A percentile compares a stretch with the other conserved stretches of the same genome.
phyloP scores from a whole-genome alignment of 1,139 yeast species.

The Debaryomyces subglobosus region DNA sequence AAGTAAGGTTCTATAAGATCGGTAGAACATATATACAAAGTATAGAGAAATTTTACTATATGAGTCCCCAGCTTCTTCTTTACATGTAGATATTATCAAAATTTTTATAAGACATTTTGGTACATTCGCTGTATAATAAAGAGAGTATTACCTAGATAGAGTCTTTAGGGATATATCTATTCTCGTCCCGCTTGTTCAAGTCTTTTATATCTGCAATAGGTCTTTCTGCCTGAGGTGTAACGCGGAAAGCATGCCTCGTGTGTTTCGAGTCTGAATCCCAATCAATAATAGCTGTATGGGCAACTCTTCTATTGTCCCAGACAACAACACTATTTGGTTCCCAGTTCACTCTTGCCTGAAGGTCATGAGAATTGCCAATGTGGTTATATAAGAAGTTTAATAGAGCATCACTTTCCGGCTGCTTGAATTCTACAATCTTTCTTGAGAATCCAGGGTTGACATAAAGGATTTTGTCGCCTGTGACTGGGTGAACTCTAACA shows the following conservation, averaged over 20 bases:
- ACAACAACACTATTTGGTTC: constrained; percentile 58
- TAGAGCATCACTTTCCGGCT: constrained; percentile 56
- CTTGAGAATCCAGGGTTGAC: constrained; percentile 60
- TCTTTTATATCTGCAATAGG: constrained; percentile 43
- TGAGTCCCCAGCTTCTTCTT: too few species aligned
- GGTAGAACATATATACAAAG: too few species aligned
- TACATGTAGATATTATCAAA: too few species aligned
- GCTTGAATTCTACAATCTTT: constrained; percentile 56
- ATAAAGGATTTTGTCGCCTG: constrained; percentile 53
- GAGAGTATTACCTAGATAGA: background rate
- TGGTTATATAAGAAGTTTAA: constrained; percentile 53
- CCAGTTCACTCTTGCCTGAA: constrained; percentile 62
- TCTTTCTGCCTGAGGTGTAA: constrained; percentile 53
- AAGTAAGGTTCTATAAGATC: too few species aligned
- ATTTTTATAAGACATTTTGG: background rate
- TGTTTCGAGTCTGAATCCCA: constrained; percentile 39
- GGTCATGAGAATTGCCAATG: constrained; percentile 51
- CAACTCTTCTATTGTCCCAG: constrained; percentile 50
- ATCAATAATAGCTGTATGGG: constrained; percentile 47
- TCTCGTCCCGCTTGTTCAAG: constrained; percentile 17
- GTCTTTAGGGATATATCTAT: background rate
- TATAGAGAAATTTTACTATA: too few species aligned
- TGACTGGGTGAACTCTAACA: constrained; percentile 60
- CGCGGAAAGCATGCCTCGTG: constrained; percentile 47
- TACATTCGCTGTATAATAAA: background rate